A percentile compares a stretch with the other conserved stretches of the same genome.
These are phyloP conservation scores for Pyrenopolyporus hunteri DNA, from an alignment of 495 filamentous ascomycete genomes.

Conservation along the genomic window DNA sequence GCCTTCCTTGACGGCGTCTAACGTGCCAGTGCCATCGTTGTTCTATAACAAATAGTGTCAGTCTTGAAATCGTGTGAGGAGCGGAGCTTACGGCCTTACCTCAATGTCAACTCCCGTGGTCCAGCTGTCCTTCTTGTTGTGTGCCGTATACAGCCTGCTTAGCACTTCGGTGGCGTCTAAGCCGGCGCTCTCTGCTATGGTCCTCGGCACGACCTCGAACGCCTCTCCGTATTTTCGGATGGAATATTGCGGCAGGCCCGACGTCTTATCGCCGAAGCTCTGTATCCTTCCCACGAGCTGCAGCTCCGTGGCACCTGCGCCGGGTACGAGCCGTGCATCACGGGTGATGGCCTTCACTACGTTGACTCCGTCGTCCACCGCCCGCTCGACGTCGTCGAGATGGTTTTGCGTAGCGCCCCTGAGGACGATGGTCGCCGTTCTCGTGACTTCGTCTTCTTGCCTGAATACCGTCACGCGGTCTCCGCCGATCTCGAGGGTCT, in stretches of 20 bases:
- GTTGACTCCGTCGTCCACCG: slow-evolving; percentile 98
- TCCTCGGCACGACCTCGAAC: slow-evolving; percentile 95
- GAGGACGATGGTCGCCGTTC: slow-evolving; percentile 93
- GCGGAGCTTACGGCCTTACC: slow-evolving; percentile 44
- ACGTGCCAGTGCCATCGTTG: slow-evolving; percentile 74
- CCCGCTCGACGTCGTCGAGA: slow-evolving; percentile 95
- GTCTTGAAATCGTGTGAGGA: background rate
- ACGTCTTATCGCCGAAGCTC: slow-evolving; percentile 86
- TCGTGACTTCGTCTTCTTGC: slow-evolving; percentile 90
- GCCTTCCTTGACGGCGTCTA: slow-evolving; percentile 86
- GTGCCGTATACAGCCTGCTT: slow-evolving; percentile 87
- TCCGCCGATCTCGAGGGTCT: slow-evolving; percentile 97
- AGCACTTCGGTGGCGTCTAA: slow-evolving; percentile 95
- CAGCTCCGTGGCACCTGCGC: slow-evolving; percentile 94
- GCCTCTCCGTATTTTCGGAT: slow-evolving; percentile 98
- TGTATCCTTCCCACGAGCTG: slow-evolving; percentile 92
- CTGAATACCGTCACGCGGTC: slow-evolving; percentile 98
- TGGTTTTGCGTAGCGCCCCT: slow-evolving; percentile 97
- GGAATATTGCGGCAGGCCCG: slow-evolving; percentile 89
- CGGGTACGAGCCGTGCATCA: slow-evolving; percentile 88
- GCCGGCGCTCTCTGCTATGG: slow-evolving; percentile 90
- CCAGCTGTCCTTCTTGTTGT: slow-evolving; percentile 87
- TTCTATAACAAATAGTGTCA: slow-evolving; percentile 54
- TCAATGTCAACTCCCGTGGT: slow-evolving; percentile 93
- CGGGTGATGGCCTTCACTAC: slow-evolving; percentile 98